These are phyloP conservation scores for Coemansia sp. DNA, from an alignment of 192 early-diverging fungal genomes.

Conservation along the genomic window DNA sequence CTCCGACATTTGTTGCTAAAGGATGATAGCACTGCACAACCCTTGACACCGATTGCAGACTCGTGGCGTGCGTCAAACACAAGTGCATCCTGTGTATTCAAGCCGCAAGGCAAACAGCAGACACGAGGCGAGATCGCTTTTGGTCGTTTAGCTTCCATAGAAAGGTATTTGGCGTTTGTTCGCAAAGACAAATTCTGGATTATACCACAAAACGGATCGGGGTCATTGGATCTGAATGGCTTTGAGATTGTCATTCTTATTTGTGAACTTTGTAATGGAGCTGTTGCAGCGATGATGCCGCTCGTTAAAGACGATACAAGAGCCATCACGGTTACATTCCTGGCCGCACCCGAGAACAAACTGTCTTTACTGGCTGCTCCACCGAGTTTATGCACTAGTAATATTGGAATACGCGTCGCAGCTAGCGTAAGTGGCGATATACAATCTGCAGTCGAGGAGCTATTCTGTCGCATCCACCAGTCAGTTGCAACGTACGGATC, in stretches of 20 bases:
- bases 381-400: neutral
- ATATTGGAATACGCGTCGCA: conserved; percentile 22
- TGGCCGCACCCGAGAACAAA: neutral
- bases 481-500: neutral
- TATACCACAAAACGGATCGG: conserved; percentile 15
- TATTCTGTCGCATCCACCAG: conserved; percentile 26
- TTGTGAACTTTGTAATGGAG: conserved; percentile 14
- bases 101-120: neutral
- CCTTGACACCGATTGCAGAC: conserved; percentile 15
- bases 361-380: neutral
- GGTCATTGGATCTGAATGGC: neutral
- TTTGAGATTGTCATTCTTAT: conserved; percentile 23
- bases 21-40: neutral
- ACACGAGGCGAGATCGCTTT: neutral
- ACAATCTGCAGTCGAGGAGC: conserved; percentile 22
- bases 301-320: conserved; percentile 5
- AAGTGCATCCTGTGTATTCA: conserved; percentile 35
- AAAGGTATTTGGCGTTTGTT: conserved; percentile 32
- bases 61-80: conserved; percentile 25
- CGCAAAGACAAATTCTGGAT: conserved; percentile 43
- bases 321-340: conserved; percentile 7
- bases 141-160: conserved; percentile 22
- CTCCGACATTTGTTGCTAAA: conserved; percentile 5
- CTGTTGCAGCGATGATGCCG: conserved; percentile 32
- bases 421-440: conserved; percentile 15